Percentiles rank a stretch among this genome's conserved stretches.
phyloP scores from a whole-genome alignment of 352 stramenopile species.

The Phytopythium litorale region DNA sequence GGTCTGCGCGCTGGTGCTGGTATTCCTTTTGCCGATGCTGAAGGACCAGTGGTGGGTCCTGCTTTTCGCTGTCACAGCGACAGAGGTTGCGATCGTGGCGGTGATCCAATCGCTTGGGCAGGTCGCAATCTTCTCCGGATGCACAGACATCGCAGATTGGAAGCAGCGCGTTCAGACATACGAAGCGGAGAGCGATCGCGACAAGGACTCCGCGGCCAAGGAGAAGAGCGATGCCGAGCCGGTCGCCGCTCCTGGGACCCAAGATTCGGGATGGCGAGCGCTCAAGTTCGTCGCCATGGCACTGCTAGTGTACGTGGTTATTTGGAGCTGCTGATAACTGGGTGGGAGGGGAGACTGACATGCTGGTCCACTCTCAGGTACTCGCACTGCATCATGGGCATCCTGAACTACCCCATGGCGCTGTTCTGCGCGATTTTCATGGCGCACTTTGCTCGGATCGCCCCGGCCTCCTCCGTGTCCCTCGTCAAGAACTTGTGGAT shows the following conservation, averaged over 20 bases:
- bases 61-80: slow-evolving; percentile 17
- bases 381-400: slow-evolving; percentile 65
- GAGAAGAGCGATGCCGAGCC: slow-evolving; percentile 3
- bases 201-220: slow-evolving; percentile 5
- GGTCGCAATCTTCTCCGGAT: slow-evolving; percentile 33
- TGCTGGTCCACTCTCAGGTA: slow-evolving; percentile 25
- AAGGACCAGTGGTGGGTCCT: slow-evolving; percentile 20
- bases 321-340: not conserved
- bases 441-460: slow-evolving; percentile 54
- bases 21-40: slow-evolving; percentile 4
- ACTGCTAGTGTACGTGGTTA: slow-evolving; percentile 44
- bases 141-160: slow-evolving; percentile 35
- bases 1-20: slow-evolving; percentile 19
- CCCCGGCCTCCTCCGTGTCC: slow-evolving; percentile 24
- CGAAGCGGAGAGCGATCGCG: slow-evolving; percentile 22
- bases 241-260: slow-evolving; percentile 6
- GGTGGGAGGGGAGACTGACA: not conserved
- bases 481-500: slow-evolving; percentile 20
- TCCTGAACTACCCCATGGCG: slow-evolving; percentile 83
- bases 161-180: slow-evolving; percentile 28
- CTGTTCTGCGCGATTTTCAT: slow-evolving; percentile 62
- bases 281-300: slow-evolving; percentile 57
- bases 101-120: slow-evolving; percentile 18
- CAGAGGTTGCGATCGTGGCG: slow-evolving; percentile 8
- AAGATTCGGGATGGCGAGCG: slow-evolving; percentile 48